Evolutionary conservation across 345 rosid genomes (phyloP), one percentile per base, ranked within the genome.

Genomic region (Pugionium cornutum): DNA sequence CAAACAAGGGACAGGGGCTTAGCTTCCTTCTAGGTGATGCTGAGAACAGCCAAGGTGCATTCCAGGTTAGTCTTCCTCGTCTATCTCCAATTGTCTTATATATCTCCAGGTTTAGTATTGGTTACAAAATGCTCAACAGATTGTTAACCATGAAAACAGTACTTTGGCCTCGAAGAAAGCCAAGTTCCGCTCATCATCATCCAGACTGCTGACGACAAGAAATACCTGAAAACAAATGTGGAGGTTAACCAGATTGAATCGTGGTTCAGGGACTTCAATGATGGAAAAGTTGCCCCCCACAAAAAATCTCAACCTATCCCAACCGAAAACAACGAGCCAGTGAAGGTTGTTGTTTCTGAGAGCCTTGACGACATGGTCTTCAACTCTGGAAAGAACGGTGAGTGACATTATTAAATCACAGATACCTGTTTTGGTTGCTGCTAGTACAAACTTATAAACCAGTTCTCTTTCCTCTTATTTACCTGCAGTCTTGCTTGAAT

Each of bases 251-350:
- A 88, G 32, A 78, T 94, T 75, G 95, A 82, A 54, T 73, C 89
- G 34, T 94, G 97, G 97, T 35, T 94, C 76, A 83, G 88, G 74
- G 97, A 90, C 9, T 94, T 55, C 81, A 88, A 83, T 87, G 99
- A 80, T 40, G 99, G 97, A 9, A 90, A 88, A 53, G 84, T 86
- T 64, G 46, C 51, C 9, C 74, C 85, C 57, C 88, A 45, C 75
- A 82, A 50, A 62, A 88, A 88, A 76, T 94, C 99, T 49, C 94
- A 94, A 71, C 95, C 97, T 25, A 72, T 94, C 58, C 99, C 99
- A 18, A 74, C 84, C 50, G 84, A 75, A 48, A 94, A 90, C 74
- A 69, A 77, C 1, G 96, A 88, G 76, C 96, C 99, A 28, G 95
- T 86, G 70, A 90, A 94, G 83, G 88, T 94, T 27, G 84, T 94